Conservation (phyloP, 2,329 filamentous ascomycete genomes). For the Stachybotrys echinatus region DNA sequence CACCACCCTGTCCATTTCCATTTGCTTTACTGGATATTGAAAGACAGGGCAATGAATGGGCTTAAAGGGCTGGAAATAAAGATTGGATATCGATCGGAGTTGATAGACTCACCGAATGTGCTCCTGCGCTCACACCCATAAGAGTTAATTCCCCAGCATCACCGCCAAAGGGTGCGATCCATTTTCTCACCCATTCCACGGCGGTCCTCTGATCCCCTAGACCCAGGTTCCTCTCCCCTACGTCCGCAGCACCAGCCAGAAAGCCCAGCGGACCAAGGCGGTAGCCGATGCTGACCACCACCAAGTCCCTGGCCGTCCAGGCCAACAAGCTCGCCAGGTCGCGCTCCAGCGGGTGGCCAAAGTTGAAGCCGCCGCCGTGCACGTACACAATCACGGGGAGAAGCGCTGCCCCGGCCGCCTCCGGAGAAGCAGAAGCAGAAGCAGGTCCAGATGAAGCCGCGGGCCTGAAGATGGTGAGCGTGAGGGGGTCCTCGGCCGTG, state of each 20-base stretch:
- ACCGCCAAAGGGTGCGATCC: slow-evolving; percentile 56
- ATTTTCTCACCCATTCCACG: slow-evolving; percentile 55
- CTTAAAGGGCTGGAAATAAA: no score
- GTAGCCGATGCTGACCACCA: slow-evolving; percentile 58
- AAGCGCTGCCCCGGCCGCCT: slow-evolving; percentile 10
- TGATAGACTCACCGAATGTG: slow-evolving; percentile 48
- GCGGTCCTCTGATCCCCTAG: slow-evolving; percentile 56
- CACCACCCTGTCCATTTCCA: no score
- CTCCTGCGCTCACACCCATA: slow-evolving; percentile 57
- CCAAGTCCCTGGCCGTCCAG: slow-evolving; percentile 44
- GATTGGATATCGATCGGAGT: no score
- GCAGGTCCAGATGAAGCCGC: slow-evolving; percentile 7
- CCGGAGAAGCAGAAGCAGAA: neutral
- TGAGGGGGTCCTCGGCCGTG: slow-evolving; percentile 48
- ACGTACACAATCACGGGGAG: slow-evolving; percentile 52
- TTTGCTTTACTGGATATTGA: no score
- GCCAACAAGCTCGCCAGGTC: slow-evolving; percentile 58
- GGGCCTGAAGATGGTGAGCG: slow-evolving; percentile 44
- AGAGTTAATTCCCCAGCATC: slow-evolving; percentile 53
- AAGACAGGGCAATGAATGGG: no score
- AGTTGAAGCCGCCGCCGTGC: slow-evolving; percentile 60
- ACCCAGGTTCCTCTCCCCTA: slow-evolving; percentile 58
- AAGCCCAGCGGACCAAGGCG: slow-evolving; percentile 66
- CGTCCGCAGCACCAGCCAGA: slow-evolving; percentile 47
- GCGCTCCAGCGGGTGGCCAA: slow-evolving; percentile 45